Evolutionary conservation across 2,329 filamentous ascomycete species (phyloP), one percentile per base, ranked within the genome.

Genomic region (Colletotrichum plurivorum): DNA sequence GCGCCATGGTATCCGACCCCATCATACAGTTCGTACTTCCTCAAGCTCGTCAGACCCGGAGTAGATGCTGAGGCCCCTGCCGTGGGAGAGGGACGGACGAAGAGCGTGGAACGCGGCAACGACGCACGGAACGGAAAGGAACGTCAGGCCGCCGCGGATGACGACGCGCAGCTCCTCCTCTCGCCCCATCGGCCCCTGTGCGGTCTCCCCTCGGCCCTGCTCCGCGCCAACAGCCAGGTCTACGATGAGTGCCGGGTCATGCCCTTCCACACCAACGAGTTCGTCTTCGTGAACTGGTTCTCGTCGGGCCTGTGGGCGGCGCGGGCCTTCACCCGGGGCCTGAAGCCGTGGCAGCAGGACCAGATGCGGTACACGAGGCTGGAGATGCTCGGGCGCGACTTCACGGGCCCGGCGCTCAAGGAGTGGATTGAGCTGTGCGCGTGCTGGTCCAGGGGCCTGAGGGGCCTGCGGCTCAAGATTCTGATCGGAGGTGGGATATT

Each of bases 201-300:
- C 16, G 79, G 78, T 18, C 73, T 86, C 2, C 84, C 85, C 0
- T 79, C 80, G 1, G 75, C 75, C 3, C 74, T 87, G 5, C 79
- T 86, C 2, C 69, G 63, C 5, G 71, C 77, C 22, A 82, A 77
- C 71, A 76, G 75, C 27, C 81, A 84, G 63, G 72, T 86, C 20
- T 85, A 85, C 74, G 39, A 73, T 59, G 85, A 87, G 70, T 76
- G 79, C 4, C 78, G 82, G 4, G 18, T 65, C 0, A 27, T 85
- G 2, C 82, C 84, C 2, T 85, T 84, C 71, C 71, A 73, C 8
- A 67, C 73, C 22, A 85, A 84, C 74, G 83, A 85, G 59, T 86
- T 86, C 66, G 79, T 80, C 25, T 87, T 85, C 68, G 76, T 81
- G 45, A 82, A 82, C 51, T 83, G 82, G 80, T 84, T 84, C 74